Percentiles rank a stretch among this genome's conserved stretches.
Conservation (phyloP, 2,329 filamentous ascomycete species). For the Trichothecium sympodiale region DNA sequence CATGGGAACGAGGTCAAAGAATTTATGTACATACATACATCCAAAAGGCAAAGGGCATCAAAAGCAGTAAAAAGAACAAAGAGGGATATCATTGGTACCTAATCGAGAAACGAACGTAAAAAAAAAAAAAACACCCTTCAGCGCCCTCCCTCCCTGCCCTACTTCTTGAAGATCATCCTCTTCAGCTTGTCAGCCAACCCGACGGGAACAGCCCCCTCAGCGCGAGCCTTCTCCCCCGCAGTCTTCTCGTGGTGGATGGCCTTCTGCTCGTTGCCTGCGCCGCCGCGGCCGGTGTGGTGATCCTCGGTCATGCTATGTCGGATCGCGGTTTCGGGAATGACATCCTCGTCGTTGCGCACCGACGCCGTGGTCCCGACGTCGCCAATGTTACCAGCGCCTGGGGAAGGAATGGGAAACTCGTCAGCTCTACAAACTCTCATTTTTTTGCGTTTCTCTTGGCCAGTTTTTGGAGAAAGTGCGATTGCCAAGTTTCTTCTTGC, state of each 20-base stretch:
- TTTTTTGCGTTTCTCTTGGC: too few relatives aligned
- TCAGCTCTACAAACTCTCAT: too few relatives aligned
- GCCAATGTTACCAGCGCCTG: conserved; percentile 48
- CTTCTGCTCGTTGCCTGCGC: conserved; percentile 44
- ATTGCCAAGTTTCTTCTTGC: not conserved
- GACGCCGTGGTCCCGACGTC: conserved; percentile 29
- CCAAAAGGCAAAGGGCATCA: too few relatives aligned
- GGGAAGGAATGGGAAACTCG: not conserved
- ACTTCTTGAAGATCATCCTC: conserved; percentile 42
- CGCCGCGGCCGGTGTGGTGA: conserved; percentile 49
- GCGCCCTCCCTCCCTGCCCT: conserved; percentile 14
- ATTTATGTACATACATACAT: too few relatives aligned
- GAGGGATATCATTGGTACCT: conserved; percentile 1
- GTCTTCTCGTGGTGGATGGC: conserved; percentile 17
- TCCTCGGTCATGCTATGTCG: conserved; percentile 36
- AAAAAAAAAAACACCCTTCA: not conserved
- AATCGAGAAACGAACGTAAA: too few relatives aligned
- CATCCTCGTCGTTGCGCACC: conserved; percentile 37
- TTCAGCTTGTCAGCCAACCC: conserved; percentile 48
- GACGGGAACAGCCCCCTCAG: conserved; percentile 16
- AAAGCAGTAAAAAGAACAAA: not conserved
- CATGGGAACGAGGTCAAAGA: too few relatives aligned
- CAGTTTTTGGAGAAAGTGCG: too few relatives aligned
- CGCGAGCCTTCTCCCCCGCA: conserved; percentile 15
- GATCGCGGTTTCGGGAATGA: conserved; percentile 40